A percentile compares a stretch with the other conserved stretches of the same genome.
phyloP scores from a whole-genome alignment of 345 rosid genomes.

The Populus deltoides region DNA sequence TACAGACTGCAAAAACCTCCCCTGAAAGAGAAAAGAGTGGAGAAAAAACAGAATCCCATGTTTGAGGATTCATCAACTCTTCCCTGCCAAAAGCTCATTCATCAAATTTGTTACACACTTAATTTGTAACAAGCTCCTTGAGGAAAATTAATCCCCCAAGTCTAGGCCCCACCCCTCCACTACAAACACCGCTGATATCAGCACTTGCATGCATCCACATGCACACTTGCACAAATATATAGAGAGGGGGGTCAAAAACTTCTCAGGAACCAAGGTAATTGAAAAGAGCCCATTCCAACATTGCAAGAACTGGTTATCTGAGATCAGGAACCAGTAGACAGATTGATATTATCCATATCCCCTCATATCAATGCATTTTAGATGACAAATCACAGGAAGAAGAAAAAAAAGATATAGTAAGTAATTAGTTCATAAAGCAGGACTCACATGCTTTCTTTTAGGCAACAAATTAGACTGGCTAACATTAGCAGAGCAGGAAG shows the following conservation, averaged over 20 bases:
- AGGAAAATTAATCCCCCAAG: not conserved
- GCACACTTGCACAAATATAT: not conserved
- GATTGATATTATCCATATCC: not conserved
- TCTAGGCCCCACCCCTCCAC: not conserved
- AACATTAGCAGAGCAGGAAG: constrained; percentile 54
- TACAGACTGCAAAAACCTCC: not conserved
- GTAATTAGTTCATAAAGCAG: not conserved
- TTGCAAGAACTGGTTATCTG: not conserved
- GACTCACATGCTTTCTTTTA: constrained; percentile 61
- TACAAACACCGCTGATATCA: not conserved
- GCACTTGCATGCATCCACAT: not conserved
- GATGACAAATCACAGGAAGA: not conserved
- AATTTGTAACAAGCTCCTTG: not conserved
- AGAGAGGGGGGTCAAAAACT: not conserved
- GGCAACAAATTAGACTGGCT: constrained; percentile 53
- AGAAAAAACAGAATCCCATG: not conserved
- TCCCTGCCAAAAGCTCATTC: not conserved
- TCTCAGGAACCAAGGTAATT: not conserved
- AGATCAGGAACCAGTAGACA: not conserved
- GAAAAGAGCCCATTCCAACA: not conserved
- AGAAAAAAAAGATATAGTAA: not conserved
- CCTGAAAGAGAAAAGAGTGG: not conserved
- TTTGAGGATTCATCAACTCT: not conserved
- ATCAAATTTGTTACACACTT: not conserved
- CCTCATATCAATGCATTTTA: not conserved